These are phyloP conservation scores for Beta corolliflora DNA, from an alignment of 179 eudicot genomes.

Conservation along the genomic window DNA sequence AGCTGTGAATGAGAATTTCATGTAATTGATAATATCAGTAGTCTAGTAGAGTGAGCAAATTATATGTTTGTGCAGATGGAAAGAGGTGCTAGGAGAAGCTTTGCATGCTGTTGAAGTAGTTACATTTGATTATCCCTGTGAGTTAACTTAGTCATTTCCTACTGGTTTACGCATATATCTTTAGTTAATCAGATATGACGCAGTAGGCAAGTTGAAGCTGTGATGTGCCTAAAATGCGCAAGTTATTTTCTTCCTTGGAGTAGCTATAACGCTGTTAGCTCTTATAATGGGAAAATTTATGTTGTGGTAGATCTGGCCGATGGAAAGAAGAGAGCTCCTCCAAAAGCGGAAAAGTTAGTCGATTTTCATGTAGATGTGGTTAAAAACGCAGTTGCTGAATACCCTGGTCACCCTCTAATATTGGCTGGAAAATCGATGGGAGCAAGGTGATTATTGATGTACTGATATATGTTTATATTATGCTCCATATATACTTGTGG, in stretches of 20 bases:
- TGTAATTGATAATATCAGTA: background rate
- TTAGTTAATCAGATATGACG: background rate
- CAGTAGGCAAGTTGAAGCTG: background rate
- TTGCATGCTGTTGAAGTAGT: slow-evolving; percentile 75
- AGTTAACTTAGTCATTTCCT: slow-evolving; percentile 26
- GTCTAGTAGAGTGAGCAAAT: background rate
- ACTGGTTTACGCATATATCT: background rate
- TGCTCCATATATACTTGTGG: background rate
- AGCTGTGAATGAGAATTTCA: background rate
- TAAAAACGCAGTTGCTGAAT: slow-evolving; percentile 46
- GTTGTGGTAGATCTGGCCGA: slow-evolving; percentile 56
- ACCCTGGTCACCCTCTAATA: slow-evolving; percentile 78
- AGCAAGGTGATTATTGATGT: slow-evolving; percentile 56
- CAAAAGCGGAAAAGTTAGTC: slow-evolving; percentile 84
- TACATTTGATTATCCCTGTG: slow-evolving; percentile 88
- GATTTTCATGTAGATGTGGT: slow-evolving; percentile 70
- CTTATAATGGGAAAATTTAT: background rate
- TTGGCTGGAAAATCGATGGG: slow-evolving; percentile 94
- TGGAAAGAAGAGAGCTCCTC: slow-evolving; percentile 69
- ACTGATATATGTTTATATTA: background rate
- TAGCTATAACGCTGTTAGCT: background rate
- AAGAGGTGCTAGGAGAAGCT: slow-evolving; percentile 60
- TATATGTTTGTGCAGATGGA: slow-evolving; percentile 66
- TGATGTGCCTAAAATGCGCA: background rate
- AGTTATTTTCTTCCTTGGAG: background rate